A percentile compares a stretch with the other conserved stretches of the same genome.
phyloP scores from a whole-genome alignment of 2,329 filamentous ascomycete genomes.

The Proliferodiscus dingleyae region DNA sequence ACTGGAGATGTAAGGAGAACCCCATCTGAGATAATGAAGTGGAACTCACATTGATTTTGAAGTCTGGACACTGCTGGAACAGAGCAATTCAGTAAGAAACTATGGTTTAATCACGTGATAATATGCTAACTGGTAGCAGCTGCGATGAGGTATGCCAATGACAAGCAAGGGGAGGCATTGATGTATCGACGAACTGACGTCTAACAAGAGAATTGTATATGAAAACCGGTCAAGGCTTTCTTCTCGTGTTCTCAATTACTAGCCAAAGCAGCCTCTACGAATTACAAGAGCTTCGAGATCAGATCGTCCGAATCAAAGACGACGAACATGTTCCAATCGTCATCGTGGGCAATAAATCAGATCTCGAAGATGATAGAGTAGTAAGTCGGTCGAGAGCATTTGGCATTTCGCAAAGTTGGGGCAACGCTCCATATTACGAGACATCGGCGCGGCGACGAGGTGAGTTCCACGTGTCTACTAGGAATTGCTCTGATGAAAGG shows the following conservation, averaged over 20 bases:
- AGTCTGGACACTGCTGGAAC: constrained; percentile 69
- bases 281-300: constrained; percentile 65
- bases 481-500: neutral
- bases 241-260: constrained; percentile 71
- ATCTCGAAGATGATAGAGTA: constrained; percentile 66
- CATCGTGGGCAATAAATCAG: constrained; percentile 70
- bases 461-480: constrained; percentile 14
- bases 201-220: constrained; percentile 68
- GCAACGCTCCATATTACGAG: constrained; percentile 69
- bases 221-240: constrained; percentile 71
- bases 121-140: constrained; percentile 34
- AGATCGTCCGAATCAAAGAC: constrained; percentile 70
- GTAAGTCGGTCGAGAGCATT: constrained; percentile 63
- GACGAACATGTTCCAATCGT: constrained; percentile 66
- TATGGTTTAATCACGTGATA: constrained; percentile 20
- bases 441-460: constrained; percentile 59
- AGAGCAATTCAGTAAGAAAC: constrained; percentile 71
- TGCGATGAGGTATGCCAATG: constrained; percentile 48
- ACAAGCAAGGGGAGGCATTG: too few relatives aligned
- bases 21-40: constrained; percentile 1
- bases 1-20: constrained; percentile 56
- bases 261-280: constrained; percentile 64
- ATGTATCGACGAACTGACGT: too few relatives aligned
- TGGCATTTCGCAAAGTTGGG: constrained; percentile 63
- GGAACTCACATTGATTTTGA: constrained; percentile 12